These are phyloP conservation scores for Conringia planisiliqua DNA, from an alignment of 345 rosid genomes.

Conservation along the genomic window DNA sequence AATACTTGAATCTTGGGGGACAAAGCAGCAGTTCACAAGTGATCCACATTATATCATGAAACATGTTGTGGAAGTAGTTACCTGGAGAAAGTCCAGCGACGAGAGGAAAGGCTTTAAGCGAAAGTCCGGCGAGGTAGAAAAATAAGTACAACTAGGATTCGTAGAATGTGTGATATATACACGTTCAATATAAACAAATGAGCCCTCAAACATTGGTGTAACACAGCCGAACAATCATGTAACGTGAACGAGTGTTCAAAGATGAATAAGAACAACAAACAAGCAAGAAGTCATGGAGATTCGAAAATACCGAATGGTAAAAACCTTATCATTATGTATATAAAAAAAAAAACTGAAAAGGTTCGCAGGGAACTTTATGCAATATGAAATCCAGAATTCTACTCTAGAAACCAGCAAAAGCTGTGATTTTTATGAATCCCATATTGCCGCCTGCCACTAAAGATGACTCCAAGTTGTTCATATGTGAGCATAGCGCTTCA, in stretches of 20 bases:
- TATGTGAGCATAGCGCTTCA: conserved; percentile 70
- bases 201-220: no score
- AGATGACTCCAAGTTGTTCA: conserved; percentile 24
- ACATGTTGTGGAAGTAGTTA: background rate
- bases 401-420: background rate
- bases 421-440: conserved; percentile 9
- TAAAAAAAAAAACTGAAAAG: background rate
- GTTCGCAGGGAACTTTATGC: background rate
- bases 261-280: no score
- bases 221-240: no score
- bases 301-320: background rate
- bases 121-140: no score
- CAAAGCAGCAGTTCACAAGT: background rate
- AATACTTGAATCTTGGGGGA: background rate
- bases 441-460: background rate
- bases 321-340: background rate
- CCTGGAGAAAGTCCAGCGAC: no score
- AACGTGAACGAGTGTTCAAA: no score
- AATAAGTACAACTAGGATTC: no score
- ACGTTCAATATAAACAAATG: no score
- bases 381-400: background rate
- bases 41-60: conserved; percentile 8
- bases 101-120: no score
- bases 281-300: conserved; percentile 8
- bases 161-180: no score